These are phyloP conservation scores for Casuarina cunninghamiana DNA, from an alignment of 306 rosid genomes.

Conservation along the genomic window DNA sequence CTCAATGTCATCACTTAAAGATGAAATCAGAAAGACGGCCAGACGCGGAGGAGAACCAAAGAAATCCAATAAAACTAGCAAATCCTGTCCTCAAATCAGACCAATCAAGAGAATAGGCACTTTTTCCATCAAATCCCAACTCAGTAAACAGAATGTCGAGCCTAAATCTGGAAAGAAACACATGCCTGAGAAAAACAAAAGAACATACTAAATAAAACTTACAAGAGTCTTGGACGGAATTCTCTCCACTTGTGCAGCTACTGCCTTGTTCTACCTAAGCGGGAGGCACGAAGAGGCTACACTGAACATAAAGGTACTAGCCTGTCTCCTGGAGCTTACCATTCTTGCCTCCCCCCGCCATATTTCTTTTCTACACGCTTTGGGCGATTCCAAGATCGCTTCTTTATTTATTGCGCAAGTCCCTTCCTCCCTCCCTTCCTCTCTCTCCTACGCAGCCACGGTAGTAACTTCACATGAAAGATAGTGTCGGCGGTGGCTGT, in stretches of 20 bases:
- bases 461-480: slow-evolving; percentile 8
- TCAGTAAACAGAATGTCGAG: slow-evolving; percentile 18
- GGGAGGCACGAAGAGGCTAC: slow-evolving; percentile 25
- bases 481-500: slow-evolving; percentile 40
- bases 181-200: background rate
- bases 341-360: slow-evolving; percentile 19
- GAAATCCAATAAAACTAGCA: slow-evolving; percentile 24
- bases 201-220: slow-evolving; percentile 28
- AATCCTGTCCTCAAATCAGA: slow-evolving; percentile 22
- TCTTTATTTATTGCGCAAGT: slow-evolving; percentile 19
- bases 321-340: slow-evolving; percentile 25
- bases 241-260: slow-evolving; percentile 14
- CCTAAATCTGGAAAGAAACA: background rate
- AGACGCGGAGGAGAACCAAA: slow-evolving; percentile 21
- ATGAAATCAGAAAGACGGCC: background rate
- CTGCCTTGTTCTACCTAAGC: slow-evolving; percentile 33
- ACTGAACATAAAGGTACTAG: slow-evolving; percentile 29
- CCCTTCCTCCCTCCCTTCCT: background rate
- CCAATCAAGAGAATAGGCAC: slow-evolving; percentile 11
- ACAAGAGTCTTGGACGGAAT: slow-evolving; percentile 36
- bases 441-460: background rate
- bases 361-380: slow-evolving; percentile 24
- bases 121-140: slow-evolving; percentile 24
- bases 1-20: background rate
- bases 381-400: slow-evolving; percentile 14